Percentiles rank a stretch among this genome's conserved stretches.
These are phyloP conservation scores for Knufia fluminis DNA, from an alignment of 2,329 filamentous ascomycete species.

Conservation along the genomic window DNA sequence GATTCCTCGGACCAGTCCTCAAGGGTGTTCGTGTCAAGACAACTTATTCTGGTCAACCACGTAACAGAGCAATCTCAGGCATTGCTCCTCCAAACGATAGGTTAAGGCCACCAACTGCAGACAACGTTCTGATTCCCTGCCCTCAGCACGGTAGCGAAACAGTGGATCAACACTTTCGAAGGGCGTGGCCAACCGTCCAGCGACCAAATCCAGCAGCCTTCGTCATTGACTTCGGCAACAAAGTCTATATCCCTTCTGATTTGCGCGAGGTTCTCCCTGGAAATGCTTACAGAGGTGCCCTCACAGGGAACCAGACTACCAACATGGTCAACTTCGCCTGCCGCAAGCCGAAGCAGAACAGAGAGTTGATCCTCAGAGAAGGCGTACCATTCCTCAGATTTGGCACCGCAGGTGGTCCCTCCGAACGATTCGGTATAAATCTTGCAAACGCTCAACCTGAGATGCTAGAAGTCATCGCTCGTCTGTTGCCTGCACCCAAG, in stretches of 20 bases:
- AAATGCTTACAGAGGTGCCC: neutral
- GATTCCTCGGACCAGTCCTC: neutral
- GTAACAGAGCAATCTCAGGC: neutral
- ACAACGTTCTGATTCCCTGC: neutral
- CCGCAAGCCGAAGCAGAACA: neutral
- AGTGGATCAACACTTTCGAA: neutral
- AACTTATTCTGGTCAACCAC: neutral
- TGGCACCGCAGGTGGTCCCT: neutral
- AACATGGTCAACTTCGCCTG: conserved; percentile 2
- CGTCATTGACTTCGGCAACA: neutral
- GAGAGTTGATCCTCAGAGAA: neutral
- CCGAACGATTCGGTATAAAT: neutral
- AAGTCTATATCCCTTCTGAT: neutral
- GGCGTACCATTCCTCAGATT: neutral
- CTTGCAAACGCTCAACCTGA: neutral
- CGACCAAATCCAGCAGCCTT: neutral
- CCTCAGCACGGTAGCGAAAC: neutral
- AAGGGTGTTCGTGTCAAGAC: neutral
- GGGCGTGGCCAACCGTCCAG: neutral
- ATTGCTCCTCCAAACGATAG: neutral
- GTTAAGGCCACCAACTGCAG: neutral
- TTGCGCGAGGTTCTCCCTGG: neutral
- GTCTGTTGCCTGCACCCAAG: neutral
- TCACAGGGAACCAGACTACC: neutral
- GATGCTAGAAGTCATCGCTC: neutral